Evolutionary conservation across 225 moss, liverwort and hornwort genomes (phyloP).

Genomic region (Sphagnum tenellum): DNA sequence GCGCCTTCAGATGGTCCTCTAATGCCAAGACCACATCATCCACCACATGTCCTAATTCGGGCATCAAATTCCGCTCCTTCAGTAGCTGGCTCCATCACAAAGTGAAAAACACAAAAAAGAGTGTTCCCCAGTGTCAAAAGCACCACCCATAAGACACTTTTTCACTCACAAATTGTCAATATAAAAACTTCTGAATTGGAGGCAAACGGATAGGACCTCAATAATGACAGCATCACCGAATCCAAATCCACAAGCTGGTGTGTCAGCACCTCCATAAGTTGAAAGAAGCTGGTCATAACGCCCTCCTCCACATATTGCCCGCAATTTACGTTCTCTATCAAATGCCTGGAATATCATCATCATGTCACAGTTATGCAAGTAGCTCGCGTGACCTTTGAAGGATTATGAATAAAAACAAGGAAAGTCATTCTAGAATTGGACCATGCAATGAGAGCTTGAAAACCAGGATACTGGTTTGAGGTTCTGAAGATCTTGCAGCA

Average conservation of each 20-base stretch:
- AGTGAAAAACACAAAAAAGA: background rate
- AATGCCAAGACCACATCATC: constrained; percentile 90
- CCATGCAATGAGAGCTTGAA: too few relatives aligned
- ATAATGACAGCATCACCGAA: constrained; percentile 97
- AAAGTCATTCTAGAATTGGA: too few relatives aligned
- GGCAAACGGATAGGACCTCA: constrained; percentile 33
- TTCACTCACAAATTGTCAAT: too few relatives aligned
- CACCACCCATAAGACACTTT: too few relatives aligned
- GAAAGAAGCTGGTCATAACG: constrained; percentile 93
- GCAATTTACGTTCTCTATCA: constrained; percentile 63
- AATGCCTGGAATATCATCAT: constrained; percentile 42
- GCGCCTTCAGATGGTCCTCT: constrained; percentile 60
- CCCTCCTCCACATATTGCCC: constrained; percentile 92
- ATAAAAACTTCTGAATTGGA: too few relatives aligned
- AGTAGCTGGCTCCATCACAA: constrained; percentile 47
- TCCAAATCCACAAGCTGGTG: constrained; percentile 92
- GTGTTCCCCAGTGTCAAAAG: too few relatives aligned
- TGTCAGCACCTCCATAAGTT: constrained; percentile 81
- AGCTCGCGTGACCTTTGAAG: too few relatives aligned
- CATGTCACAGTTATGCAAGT: too few relatives aligned
- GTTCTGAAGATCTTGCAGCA: too few relatives aligned
- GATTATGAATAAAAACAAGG: too few relatives aligned
- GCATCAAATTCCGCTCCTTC: constrained; percentile 63
- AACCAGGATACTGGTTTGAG: too few relatives aligned
- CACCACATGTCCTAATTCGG: constrained; percentile 33